Conservation (phyloP, 2,329 filamentous ascomycete genomes). For the Trichoderma sp. region DNA sequence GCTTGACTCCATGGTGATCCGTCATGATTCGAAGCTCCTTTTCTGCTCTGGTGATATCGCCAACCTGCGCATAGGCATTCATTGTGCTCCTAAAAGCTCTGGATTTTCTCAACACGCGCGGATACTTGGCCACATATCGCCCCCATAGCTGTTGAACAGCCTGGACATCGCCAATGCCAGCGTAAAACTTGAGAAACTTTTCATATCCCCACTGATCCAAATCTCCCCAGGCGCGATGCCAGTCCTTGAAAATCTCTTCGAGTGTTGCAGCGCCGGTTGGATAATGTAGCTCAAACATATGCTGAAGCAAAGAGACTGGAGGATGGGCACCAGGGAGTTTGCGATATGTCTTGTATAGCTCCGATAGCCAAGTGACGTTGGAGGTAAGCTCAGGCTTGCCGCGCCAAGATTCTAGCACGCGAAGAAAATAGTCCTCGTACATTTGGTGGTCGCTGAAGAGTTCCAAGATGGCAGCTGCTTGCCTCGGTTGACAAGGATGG, state of each 20-base stretch:
- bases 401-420: conserved; percentile 32
- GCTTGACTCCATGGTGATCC: conserved; percentile 52
- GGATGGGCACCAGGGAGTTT: conserved; percentile 39
- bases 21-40: conserved; percentile 62
- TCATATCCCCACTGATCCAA: conserved; percentile 47
- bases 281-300: conserved; percentile 44
- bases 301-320: conserved; percentile 39
- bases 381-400: conserved; percentile 28
- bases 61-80: conserved; percentile 67
- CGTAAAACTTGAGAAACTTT: conserved; percentile 49
- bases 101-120: conserved; percentile 33
- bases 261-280: conserved; percentile 41
- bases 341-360: conserved; percentile 48
- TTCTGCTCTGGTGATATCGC: conserved; percentile 58
- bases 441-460: conserved; percentile 37
- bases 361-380: conserved; percentile 34
- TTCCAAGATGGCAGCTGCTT: conserved; percentile 40
- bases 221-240: conserved; percentile 39
- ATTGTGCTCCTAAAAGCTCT: conserved; percentile 58
- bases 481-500: conserved; percentile 34
- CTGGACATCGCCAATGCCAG: conserved; percentile 45
- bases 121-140: conserved; percentile 40
- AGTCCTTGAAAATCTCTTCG: conserved; percentile 49
- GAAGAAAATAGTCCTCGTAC: conserved; percentile 45
- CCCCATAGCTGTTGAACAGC: conserved; percentile 46